phyloP scores from a whole-genome alignment of 306 rosid genomes.

The Bauhinia variegata region DNA sequence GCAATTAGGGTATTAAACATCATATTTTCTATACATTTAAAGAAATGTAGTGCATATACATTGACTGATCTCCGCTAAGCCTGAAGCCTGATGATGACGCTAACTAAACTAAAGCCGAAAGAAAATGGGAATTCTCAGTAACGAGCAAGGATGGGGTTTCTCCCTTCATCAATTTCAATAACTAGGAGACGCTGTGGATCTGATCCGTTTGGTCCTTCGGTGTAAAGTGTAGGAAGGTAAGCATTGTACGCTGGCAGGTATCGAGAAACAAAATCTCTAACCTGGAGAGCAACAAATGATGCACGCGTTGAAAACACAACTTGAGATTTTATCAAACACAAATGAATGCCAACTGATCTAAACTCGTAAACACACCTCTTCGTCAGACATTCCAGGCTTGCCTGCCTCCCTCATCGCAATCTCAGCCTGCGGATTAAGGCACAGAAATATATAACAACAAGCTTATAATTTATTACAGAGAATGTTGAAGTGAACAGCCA shows the following conservation, averaged over 20 bases:
- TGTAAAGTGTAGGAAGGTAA: constrained; percentile 90
- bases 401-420: constrained; percentile 98
- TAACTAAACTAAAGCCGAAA: constrained; percentile 27
- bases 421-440: constrained; percentile 68
- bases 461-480: constrained; percentile 15
- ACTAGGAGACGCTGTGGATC: constrained; percentile 67
- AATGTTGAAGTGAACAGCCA: constrained; percentile 9
- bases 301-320: constrained; percentile 9
- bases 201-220: constrained; percentile 85
- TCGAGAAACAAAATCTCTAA: constrained; percentile 86
- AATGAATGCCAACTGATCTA: too few relatives aligned
- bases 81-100: too few relatives aligned
- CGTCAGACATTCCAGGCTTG: constrained; percentile 89
- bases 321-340: not conserved
- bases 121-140: constrained; percentile 30
- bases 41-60: constrained; percentile 31
- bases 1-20: constrained; percentile 10
- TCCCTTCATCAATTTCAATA: constrained; percentile 83
- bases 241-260: constrained; percentile 92
- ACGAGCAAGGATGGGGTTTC: constrained; percentile 78
- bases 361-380: constrained; percentile 57
- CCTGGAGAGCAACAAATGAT: constrained; percentile 48
- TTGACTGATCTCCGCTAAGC: constrained; percentile 20
- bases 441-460: constrained; percentile 15
- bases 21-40: constrained; percentile 36